Base-by-base conservation (phyloP, 2,329 filamentous ascomycete genomes). In the Aspergillus pseudonomiae region DNA sequence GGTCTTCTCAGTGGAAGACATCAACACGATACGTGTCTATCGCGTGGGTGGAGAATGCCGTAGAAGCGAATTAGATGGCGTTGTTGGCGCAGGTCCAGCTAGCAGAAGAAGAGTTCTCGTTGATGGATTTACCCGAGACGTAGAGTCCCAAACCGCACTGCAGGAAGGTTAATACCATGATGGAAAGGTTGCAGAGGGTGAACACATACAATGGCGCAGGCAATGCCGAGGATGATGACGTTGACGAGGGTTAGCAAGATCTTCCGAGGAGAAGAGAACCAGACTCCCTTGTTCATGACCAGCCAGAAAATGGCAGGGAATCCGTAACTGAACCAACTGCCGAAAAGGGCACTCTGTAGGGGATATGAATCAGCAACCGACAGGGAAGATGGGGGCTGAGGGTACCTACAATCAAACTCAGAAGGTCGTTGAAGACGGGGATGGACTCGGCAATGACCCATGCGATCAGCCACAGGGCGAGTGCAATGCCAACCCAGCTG, bases 391-490 rank as follows among this genome's bases (percentile, higher is more conserved):
- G 19, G 60, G 1, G 9, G 30, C 3, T 2, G 53, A 43, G 39
- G 2, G 30, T 7, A 65, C 74, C 55, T 74, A 77, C 70, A 66
- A 91, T 86, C 24, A 92, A 77, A 21, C 86, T 86, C 34, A 92
- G 77, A 6, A 92, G 77, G 57, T 88, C 82, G 70, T 87, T 86
- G 79, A 92, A 92, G 50, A 87, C 85, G 1, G 90, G 90, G 4
- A 92, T 88, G 0, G 87, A 86, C 74, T 90, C 86, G 2, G 89
- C 88, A 60, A 92, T 88, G 60, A 91, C 74, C 82, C 87, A 90
- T 1, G 88, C 86, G 7, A 89, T 63, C 2, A 85, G 69, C 86
- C 88, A 91, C 14, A 86, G 74, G 19, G 71, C 74, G 0, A 83
- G 71, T 2, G 85, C 84, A 45, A 91, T 85, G 2, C 67, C 81